Percentiles rank a stretch among this genome's conserved stretches.
phyloP scores from a whole-genome alignment of 1,284 basidiomycete genomes.

The Bjerkandera adusta region DNA sequence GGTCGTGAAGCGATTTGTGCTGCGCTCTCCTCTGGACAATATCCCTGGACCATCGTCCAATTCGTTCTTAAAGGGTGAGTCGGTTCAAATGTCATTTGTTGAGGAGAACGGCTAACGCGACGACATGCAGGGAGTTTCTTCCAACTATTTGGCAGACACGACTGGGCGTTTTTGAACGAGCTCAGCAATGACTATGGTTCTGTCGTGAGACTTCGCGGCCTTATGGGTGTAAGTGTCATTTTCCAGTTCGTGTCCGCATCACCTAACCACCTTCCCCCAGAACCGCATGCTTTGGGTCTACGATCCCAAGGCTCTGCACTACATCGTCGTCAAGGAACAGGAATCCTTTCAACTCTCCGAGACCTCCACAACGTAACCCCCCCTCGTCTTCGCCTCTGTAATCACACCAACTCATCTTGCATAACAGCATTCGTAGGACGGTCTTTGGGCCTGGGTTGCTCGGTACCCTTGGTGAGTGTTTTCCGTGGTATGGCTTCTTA shows the following conservation, averaged over 20 bases:
- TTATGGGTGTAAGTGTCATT: conserved; percentile 23
- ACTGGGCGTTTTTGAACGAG: conserved; percentile 22
- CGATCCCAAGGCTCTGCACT: conserved; percentile 35
- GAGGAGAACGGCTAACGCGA: too few relatives aligned
- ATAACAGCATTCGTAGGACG: conserved; percentile 13
- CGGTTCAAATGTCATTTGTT: not conserved
- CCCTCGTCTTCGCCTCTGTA: too few relatives aligned
- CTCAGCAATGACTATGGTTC: conserved; percentile 20
- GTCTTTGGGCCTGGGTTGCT: conserved; percentile 22
- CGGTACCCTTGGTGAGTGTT: conserved; percentile 15
- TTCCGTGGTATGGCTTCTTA: not conserved
- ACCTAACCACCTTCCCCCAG: not conserved
- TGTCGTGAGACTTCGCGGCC: conserved; percentile 17
- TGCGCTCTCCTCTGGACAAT: conserved; percentile 21
- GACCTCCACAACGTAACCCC: not conserved
- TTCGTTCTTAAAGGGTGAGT: conserved; percentile 15
- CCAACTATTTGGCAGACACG: conserved; percentile 17
- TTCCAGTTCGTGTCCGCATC: not conserved
- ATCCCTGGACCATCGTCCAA: conserved; percentile 24
- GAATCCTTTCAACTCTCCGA: conserved; percentile 31
- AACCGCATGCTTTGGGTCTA: conserved; percentile 16
- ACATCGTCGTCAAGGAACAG: conserved; percentile 39
- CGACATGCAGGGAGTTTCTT: conserved; percentile 10
- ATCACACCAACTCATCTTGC: not conserved
- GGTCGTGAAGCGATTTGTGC: not conserved